Evolutionary conservation across 495 filamentous ascomycete genomes (phyloP), one percentile per base, ranked within the genome.

Genomic region (Hypoxylon perforatum): DNA sequence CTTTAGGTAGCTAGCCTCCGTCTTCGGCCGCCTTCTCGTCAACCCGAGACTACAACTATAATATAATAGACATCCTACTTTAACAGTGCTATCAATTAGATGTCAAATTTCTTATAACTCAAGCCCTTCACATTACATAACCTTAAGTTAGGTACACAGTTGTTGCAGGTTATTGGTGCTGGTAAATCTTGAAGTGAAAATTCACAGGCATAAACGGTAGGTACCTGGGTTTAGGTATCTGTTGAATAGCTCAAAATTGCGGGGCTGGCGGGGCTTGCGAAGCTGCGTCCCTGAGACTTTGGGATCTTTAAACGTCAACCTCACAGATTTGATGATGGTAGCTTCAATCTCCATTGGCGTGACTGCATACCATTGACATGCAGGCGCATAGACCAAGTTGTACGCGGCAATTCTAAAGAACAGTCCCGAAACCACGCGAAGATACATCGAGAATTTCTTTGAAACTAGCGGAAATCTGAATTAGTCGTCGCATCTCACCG

Each of bases 291-390:
- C 30, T 63, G 21, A 48, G 48, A 28, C 25, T 7, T n/a, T 28
- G 25, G 25, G 25, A 28, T 3, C 7, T 33, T 67, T 63, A 54
- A 69, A 63, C 60, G 55, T 69, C 59, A 69, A 59, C 65, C 65
- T 69, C 44, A 48, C 56, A 49, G 56, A 8, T 51, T 45, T 45
- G 38, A 53, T 9, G 46, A 67, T 9, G 46, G 62, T 67, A 62
- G 64, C 57, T 57, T 57, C 52, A 33, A 46, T 48, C 28, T 44
- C 17, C 18, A 21, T 42, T 45, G n/a, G 2, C n/a, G 7, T 18
- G 23, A 30, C 12, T 36, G 47, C 38, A 57, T 28, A 38, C 44
- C 28, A 35, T 41, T 59, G 35, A 46, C 14, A 68, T 55, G 44
- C 44, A 55, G 38, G 14, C 46, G 23, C 30, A 8, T 14, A 44